Evolutionary conservation across 305 asterid genomes (phyloP).

Genomic region (Salvia sclarea): DNA sequence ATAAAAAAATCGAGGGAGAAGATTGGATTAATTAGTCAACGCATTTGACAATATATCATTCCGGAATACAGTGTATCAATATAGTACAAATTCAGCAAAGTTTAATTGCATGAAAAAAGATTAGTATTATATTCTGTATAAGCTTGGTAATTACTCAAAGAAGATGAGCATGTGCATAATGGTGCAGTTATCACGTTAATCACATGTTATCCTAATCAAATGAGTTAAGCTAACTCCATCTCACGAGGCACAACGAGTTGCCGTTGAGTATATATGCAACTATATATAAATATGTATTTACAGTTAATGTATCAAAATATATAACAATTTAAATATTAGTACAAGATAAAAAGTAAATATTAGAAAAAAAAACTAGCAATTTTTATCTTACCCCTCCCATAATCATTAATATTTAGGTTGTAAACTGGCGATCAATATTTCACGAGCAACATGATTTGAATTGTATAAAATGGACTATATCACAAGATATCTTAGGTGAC

Average conservation of each 20-base stretch:
- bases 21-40: neutral
- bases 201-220: conserved; percentile 22
- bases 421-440: too few species aligned
- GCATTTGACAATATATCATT: neutral
- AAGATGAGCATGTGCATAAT: conserved; percentile 12
- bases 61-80: neutral
- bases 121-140: neutral
- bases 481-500: too few species aligned
- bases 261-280: neutral
- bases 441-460: too few species aligned
- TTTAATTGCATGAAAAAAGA: neutral
- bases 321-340: too few species aligned
- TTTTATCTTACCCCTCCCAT: too few species aligned
- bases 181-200: conserved; percentile 1
- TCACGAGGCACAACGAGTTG: neutral
- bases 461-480: too few species aligned
- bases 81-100: neutral
- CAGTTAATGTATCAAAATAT: too few species aligned
- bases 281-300: neutral
- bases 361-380: too few species aligned
- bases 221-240: conserved; percentile 21
- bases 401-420: too few species aligned
- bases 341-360: too few species aligned
- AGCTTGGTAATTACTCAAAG: conserved; percentile 27
- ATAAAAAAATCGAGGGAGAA: neutral